Conservation (phyloP, 345 rosid genomes). For the Syzygium aromaticum region DNA sequence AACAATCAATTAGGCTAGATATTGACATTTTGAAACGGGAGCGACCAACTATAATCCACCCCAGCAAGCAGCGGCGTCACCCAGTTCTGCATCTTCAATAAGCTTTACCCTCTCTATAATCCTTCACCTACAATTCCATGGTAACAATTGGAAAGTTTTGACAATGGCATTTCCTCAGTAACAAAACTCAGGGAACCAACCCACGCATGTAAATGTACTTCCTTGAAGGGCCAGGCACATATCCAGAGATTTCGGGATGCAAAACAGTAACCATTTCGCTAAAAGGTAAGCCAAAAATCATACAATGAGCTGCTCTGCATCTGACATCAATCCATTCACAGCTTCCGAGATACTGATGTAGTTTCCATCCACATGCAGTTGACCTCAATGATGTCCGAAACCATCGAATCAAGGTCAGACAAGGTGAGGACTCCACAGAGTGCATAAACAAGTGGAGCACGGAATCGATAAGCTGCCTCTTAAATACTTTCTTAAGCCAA, state of each 20-base stretch:
- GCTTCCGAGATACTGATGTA: not conserved
- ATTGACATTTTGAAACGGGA: not conserved
- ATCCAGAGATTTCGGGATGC: not conserved
- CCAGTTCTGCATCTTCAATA: not conserved
- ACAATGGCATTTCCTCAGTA: not conserved
- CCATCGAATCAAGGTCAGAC: not conserved
- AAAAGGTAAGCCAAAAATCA: not conserved
- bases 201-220: not conserved
- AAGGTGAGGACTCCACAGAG: not conserved
- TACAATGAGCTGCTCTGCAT: not conserved
- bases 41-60: not conserved
- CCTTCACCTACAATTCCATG: not conserved
- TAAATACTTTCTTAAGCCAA: not conserved
- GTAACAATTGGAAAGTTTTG: not conserved
- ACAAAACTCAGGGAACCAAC: not conserved
- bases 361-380: not conserved
- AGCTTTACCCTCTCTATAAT: not conserved
- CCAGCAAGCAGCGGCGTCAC: not conserved
- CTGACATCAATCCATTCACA: not conserved
- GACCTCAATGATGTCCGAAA: not conserved
- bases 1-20: not conserved
- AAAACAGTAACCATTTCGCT: not conserved
- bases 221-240: not conserved
- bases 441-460: not conserved
- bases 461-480: not conserved